A percentile compares a stretch with the other conserved stretches of the same genome.
Evolutionary conservation across 352 stramenopile species (phyloP).

Genomic region (Halophytophthora batemanensis): DNA sequence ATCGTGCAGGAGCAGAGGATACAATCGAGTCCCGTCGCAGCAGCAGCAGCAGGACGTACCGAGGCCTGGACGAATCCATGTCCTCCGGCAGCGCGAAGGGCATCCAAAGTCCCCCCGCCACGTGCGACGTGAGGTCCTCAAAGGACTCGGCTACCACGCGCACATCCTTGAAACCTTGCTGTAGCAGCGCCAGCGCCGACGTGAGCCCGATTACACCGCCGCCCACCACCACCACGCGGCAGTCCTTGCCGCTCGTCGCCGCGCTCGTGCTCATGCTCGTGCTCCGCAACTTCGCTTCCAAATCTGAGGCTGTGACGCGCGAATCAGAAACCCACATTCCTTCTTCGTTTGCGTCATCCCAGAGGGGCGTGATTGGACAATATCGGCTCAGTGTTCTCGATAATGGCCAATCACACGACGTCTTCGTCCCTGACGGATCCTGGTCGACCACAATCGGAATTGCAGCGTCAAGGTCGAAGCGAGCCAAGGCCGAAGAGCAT

Average conservation of each 20-base stretch:
- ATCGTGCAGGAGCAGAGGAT: background rate
- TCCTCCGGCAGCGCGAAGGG: conserved; percentile 52
- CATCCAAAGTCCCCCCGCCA: conserved; percentile 73
- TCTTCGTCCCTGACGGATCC: too few relatives aligned
- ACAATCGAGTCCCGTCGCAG: conserved; percentile 1
- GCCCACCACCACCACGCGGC: conserved; percentile 51
- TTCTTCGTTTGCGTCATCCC: too few relatives aligned
- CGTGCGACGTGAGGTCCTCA: conserved; percentile 60
- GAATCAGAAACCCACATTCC: too few relatives aligned
- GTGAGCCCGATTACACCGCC: conserved; percentile 67
- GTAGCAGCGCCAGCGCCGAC: conserved; percentile 58
- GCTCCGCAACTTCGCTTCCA: too few relatives aligned
- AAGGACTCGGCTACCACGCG: conserved; percentile 50
- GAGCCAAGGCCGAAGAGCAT: conserved; percentile 9
- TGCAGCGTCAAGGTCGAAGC: background rate
- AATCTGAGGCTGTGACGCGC: too few relatives aligned
- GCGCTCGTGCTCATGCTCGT: too few relatives aligned
- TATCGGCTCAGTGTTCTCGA: too few relatives aligned
- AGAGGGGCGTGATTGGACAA: too few relatives aligned
- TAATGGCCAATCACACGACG: too few relatives aligned
- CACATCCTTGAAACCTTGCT: conserved; percentile 44
- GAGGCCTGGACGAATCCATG: conserved; percentile 30
- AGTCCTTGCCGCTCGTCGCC: conserved; percentile 5
- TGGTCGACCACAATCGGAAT: background rate
- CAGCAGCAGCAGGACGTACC: conserved; percentile 19